A percentile compares a stretch with the other conserved stretches of the same genome.
phyloP scores from a whole-genome alignment of 163 green algal species.

The Coccomyxa subellipsoidea region DNA sequence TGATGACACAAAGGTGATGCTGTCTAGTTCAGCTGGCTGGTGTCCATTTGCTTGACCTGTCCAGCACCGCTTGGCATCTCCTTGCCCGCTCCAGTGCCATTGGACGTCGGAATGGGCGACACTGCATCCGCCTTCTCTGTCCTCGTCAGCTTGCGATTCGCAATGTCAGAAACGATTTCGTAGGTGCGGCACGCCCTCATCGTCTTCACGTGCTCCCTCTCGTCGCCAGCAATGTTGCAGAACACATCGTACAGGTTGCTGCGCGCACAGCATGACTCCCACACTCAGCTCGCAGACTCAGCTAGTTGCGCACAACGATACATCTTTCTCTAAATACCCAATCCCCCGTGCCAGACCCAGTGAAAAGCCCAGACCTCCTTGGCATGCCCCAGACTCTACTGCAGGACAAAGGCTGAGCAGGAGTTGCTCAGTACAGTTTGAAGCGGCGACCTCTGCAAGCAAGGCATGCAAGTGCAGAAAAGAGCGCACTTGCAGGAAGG shows the following conservation, averaged over 20 bases:
- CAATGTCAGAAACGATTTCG: conserved; percentile 24
- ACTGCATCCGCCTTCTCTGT: background rate
- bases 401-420: no score
- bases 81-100: background rate
- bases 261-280: conserved; percentile 25
- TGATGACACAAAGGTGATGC: no score
- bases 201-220: conserved; percentile 91
- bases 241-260: conserved; percentile 91
- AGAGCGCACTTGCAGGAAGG: conserved; percentile 38
- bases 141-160: background rate
- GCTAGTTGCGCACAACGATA: no score
- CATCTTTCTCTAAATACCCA: no score
- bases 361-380: no score
- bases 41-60: conserved; percentile 3
- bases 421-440: no score
- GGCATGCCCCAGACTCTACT: no score
- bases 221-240: conserved; percentile 87
- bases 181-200: conserved; percentile 81
- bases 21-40: background rate
- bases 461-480: conserved; percentile 2
- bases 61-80: background rate
- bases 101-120: background rate
- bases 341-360: no score
- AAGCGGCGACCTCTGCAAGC: no score
- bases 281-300: no score